Conservation (phyloP, 768 basidiomycete species). For the Russula sp. region DNA sequence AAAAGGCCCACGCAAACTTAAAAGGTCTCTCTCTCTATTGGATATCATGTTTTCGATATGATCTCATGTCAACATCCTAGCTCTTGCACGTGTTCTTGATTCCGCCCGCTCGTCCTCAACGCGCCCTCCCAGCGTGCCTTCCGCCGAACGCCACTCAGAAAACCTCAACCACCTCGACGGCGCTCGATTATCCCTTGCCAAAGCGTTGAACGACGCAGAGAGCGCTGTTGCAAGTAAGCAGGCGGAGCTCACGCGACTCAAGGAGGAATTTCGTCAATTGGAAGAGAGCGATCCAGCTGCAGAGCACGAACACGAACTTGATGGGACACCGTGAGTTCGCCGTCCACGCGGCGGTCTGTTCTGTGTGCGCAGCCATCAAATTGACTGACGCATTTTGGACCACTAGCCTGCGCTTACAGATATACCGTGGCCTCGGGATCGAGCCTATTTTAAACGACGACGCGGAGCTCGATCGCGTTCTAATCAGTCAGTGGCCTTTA, state of each 20-base stretch:
- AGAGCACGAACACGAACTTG: conserved; percentile 75
- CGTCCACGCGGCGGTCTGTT: not conserved
- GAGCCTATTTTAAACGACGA: conserved; percentile 58
- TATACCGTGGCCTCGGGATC: conserved; percentile 72
- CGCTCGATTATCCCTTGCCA: conserved; percentile 60
- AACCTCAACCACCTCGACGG: conserved; percentile 64
- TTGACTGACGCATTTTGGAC: not conserved
- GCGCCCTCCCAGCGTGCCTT: conserved; percentile 66
- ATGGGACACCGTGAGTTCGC: conserved; percentile 58
- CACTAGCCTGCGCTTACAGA: conserved; percentile 59
- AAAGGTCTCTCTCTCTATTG: conserved; percentile 43
- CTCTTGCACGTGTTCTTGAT: conserved; percentile 61
- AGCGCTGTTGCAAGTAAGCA: conserved; percentile 62
- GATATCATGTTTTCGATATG: not conserved
- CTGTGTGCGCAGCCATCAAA: not conserved
- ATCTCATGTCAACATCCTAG: conserved; percentile 38
- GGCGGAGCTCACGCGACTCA: conserved; percentile 63
- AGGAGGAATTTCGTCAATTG: conserved; percentile 56
- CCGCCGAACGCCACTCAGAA: conserved; percentile 57
- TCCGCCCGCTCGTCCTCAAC: conserved; percentile 68
- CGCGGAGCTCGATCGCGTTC: conserved; percentile 54
- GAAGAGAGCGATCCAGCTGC: conserved; percentile 70
- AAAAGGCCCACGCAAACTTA: conserved; percentile 61
- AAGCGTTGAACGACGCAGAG: conserved; percentile 73
- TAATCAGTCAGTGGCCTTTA: conserved; percentile 55